Percentiles rank a stretch among this genome's conserved stretches.
phyloP scores from a whole-genome alignment of 2,329 filamentous ascomycete genomes.

The Aspergillus tamarii region DNA sequence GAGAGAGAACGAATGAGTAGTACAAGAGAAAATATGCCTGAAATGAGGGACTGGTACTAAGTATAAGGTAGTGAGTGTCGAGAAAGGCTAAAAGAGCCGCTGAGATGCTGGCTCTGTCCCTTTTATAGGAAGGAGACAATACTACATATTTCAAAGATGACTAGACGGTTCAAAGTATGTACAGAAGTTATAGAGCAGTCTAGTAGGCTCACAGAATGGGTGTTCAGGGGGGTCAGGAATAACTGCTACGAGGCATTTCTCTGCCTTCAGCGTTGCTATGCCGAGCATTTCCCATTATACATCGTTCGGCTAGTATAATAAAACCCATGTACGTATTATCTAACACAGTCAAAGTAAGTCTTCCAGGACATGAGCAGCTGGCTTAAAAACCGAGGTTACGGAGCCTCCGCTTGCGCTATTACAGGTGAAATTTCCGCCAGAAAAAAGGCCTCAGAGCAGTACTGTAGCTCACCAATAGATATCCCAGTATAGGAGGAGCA shows the following conservation, averaged over 20 bases:
- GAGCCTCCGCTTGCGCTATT: background rate
- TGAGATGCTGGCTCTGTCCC: background rate
- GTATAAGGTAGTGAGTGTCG: background rate
- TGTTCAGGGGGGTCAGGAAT: background rate
- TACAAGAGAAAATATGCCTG: background rate
- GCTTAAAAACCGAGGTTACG: background rate
- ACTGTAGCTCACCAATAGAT: background rate
- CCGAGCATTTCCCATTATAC: background rate
- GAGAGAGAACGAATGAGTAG: background rate
- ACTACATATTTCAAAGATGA: background rate
- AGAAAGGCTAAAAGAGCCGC: background rate
- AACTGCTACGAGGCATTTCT: background rate
- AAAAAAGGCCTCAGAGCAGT: background rate
- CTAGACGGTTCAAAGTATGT: background rate
- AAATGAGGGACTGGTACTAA: background rate
- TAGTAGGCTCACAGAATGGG: background rate
- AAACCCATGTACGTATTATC: background rate
- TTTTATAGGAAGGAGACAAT: background rate
- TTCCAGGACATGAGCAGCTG: background rate
- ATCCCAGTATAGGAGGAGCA: background rate
- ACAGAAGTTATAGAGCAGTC: background rate
- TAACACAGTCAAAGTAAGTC: background rate
- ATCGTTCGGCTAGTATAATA: background rate
- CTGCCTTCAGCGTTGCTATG: background rate
- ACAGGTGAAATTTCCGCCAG: background rate